Conservation (phyloP, 2,329 filamentous ascomycete genomes). For the Fusarium miscanthi region DNA sequence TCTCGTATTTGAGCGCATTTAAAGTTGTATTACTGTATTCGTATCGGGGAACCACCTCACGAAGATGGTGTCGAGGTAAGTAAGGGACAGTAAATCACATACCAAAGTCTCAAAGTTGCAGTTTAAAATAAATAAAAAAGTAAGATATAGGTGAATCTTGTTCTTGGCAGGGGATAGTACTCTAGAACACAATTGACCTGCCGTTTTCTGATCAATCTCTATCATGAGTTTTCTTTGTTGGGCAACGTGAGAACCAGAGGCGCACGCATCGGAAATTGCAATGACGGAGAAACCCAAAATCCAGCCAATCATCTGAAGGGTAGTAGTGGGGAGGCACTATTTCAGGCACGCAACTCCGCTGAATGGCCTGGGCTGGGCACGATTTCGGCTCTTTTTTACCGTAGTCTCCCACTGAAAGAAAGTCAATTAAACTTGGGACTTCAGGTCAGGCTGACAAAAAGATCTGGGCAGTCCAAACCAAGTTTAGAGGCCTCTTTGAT, state of each 20-base stretch:
- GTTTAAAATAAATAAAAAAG: neutral
- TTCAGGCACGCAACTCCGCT: slow-evolving; percentile 36
- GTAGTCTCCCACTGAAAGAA: slow-evolving; percentile 3
- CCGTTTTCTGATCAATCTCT: slow-evolving; percentile 17
- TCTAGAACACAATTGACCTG: slow-evolving; percentile 9
- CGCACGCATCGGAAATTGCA: slow-evolving; percentile 39
- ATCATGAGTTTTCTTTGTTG: slow-evolving; percentile 5
- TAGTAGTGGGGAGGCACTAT: neutral
- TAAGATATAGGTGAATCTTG: neutral
- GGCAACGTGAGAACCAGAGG: neutral
- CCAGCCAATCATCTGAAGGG: slow-evolving; percentile 19
- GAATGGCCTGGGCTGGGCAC: slow-evolving; percentile 5
- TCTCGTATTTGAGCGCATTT: slow-evolving; percentile 20
- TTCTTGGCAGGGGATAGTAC: slow-evolving; percentile 16
- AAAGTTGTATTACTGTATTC: slow-evolving; percentile 11
- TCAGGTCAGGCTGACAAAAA: neutral
- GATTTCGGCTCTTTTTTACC: slow-evolving; percentile 4
- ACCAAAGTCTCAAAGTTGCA: neutral
- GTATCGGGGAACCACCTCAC: neutral
- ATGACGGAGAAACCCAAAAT: slow-evolving; percentile 30
- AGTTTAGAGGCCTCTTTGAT: neutral
- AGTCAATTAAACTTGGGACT: neutral
- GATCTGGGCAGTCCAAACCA: neutral
- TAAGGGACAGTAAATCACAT: neutral
- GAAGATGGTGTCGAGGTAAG: neutral